Evolutionary conservation across 1,139 yeast genomes (phyloP).

Genomic region (Diutina pseudorugosa): DNA sequence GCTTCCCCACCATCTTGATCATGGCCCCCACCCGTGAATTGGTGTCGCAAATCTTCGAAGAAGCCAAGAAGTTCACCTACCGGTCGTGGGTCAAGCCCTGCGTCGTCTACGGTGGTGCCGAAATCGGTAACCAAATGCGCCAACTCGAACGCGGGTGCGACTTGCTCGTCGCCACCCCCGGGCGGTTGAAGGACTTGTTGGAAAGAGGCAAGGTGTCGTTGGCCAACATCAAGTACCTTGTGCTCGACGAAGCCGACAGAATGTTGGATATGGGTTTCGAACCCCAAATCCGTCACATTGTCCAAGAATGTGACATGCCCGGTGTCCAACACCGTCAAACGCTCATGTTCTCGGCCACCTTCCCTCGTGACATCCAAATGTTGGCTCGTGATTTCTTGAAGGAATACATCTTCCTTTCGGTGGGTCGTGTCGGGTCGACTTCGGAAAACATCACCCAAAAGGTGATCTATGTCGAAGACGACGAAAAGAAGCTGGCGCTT

Average conservation of each 20-base stretch:
- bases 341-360: conserved; percentile 95
- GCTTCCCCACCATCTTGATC: conserved; percentile 90
- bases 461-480: conserved; percentile 86
- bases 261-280: conserved; percentile 99
- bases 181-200: conserved; percentile 91
- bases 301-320: conserved; percentile 45
- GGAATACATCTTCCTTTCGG: conserved; percentile 84
- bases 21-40: conserved; percentile 99
- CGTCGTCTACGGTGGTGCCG: conserved; percentile 98
- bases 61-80: conserved; percentile 90
- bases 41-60: conserved; percentile 92
- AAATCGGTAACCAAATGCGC: conserved; percentile 76
- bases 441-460: conserved; percentile 96
- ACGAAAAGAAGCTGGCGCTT: conserved; percentile 84
- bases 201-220: conserved; percentile 92
- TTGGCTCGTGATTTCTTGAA: conserved; percentile 95
- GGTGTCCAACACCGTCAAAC: conserved; percentile 86
- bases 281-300: conserved; percentile 97
- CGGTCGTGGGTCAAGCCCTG: conserved; percentile 98
- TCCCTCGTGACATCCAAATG: conserved; percentile 95
- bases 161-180: conserved; percentile 94
- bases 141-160: conserved; percentile 92
- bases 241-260: conserved; percentile 97
- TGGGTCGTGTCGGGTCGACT: conserved; percentile 56
- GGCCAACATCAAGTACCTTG: conserved; percentile 83